phyloP scores from a whole-genome alignment of 352 stramenopile genomes.

The Phytophthora ohioensis region DNA sequence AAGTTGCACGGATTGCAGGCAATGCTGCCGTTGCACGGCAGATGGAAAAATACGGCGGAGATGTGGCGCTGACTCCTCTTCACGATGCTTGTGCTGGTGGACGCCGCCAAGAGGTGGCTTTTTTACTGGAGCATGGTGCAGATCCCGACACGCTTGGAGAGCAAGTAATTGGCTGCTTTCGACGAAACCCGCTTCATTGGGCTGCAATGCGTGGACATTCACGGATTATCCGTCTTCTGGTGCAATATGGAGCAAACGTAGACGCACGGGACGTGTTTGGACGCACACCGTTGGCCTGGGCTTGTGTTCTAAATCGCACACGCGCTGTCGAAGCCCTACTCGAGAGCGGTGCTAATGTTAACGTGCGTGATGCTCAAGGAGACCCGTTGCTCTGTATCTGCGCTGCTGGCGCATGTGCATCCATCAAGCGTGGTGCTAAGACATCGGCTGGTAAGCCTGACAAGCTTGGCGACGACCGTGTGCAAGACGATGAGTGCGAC shows the following conservation, averaged over 20 bases:
- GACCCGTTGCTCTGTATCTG: conserved; percentile 77
- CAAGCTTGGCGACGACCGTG: conserved; percentile 33
- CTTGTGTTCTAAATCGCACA: conserved; percentile 75
- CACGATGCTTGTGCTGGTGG: conserved; percentile 72
- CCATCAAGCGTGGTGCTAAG: conserved; percentile 36
- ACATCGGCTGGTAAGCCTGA: conserved; percentile 29
- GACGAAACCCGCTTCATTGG: conserved; percentile 81
- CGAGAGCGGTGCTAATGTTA: conserved; percentile 60
- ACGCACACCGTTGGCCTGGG: conserved; percentile 75
- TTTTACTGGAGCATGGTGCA: conserved; percentile 77
- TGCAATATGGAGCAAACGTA: conserved; percentile 64
- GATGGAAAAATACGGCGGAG: conserved; percentile 82
- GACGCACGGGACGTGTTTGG: conserved; percentile 76
- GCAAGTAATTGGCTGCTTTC: conserved; percentile 72
- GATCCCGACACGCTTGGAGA: conserved; percentile 73
- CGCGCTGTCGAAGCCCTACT: conserved; percentile 68
- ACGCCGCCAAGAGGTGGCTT: conserved; percentile 62
- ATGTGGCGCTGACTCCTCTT: conserved; percentile 81
- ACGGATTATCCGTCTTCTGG: conserved; percentile 62
- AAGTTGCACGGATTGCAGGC: conserved; percentile 70
- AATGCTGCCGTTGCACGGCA: conserved; percentile 71
- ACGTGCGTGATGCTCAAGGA: conserved; percentile 67
- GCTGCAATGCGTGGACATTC: conserved; percentile 79
- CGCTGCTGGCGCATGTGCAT: conserved; percentile 54
- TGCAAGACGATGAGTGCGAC: conserved; percentile 36